Percentiles rank a stretch among this genome's conserved stretches.
These are phyloP conservation scores for Cyberlindnera mycetangii DNA, from an alignment of 805 yeast species.

Conservation along the genomic window DNA sequence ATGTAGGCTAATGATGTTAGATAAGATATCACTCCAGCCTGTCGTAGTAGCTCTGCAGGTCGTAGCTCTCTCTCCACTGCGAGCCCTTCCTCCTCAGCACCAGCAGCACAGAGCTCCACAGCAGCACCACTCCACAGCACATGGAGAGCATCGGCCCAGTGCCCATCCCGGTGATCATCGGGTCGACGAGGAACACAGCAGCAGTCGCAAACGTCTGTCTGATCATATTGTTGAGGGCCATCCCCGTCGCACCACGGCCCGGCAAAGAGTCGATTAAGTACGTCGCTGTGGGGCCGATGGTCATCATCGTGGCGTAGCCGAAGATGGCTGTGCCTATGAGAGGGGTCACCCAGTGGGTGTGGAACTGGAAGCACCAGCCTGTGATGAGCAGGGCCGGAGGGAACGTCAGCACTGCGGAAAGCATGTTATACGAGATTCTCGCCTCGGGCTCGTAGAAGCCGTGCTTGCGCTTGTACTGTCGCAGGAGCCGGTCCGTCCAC, in stretches of 20 bases:
- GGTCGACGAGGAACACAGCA: constrained; percentile 74
- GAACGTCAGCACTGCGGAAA: constrained; percentile 56
- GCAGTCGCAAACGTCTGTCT: constrained; percentile 73
- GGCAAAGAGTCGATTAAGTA: constrained; percentile 83
- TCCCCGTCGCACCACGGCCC: constrained; percentile 86
- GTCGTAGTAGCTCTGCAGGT: constrained; percentile 56
- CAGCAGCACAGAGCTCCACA: constrained; percentile 40
- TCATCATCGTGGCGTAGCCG: constrained; percentile 82
- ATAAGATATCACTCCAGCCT: constrained; percentile 30
- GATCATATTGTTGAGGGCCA: constrained; percentile 74
- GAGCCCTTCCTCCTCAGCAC: constrained; percentile 54
- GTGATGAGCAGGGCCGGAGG: constrained; percentile 68
- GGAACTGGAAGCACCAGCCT: constrained; percentile 77
- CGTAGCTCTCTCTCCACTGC: constrained; percentile 61
- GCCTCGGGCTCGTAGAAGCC: constrained; percentile 75
- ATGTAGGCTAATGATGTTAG: too few relatives aligned
- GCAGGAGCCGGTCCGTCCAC: constrained; percentile 67
- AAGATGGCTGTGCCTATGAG: constrained; percentile 76
- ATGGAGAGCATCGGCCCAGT: constrained; percentile 69
- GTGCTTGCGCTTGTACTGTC: constrained; percentile 51
- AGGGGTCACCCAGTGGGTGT: constrained; percentile 74
- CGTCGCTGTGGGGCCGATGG: constrained; percentile 77
- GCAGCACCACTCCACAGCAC: constrained; percentile 53
- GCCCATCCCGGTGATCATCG: constrained; percentile 63
- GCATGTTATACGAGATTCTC: constrained; percentile 71